Conservation (phyloP, 179 eudicot species). For the Vitellaria paradoxa region DNA sequence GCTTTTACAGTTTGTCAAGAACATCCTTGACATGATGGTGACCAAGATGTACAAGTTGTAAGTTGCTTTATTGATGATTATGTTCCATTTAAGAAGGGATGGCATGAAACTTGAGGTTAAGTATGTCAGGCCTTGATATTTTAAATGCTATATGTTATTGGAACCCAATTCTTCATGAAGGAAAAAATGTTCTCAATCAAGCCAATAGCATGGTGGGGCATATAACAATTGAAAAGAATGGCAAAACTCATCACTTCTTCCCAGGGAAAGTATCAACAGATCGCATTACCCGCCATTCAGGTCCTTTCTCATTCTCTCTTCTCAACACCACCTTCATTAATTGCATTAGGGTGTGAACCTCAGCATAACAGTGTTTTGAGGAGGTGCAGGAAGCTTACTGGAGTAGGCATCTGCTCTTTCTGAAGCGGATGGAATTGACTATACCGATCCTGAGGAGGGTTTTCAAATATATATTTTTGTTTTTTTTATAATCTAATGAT, state of each 20-base stretch:
- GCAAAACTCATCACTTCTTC: constrained; percentile 67
- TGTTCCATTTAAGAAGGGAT: no score
- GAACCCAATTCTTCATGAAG: constrained; percentile 37
- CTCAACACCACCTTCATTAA: neutral
- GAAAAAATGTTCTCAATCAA: constrained; percentile 35
- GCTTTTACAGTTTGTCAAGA: constrained; percentile 73
- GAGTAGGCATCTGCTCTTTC: constrained; percentile 89
- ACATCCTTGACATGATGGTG: constrained; percentile 81
- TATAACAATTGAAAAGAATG: constrained; percentile 88
- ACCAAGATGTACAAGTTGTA: constrained; percentile 71
- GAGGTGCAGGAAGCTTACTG: constrained; percentile 77
- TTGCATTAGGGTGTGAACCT: constrained; percentile 3
- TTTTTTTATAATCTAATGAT: neutral
- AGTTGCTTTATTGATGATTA: constrained; percentile 29
- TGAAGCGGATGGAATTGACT: constrained; percentile 95
- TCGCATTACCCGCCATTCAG: constrained; percentile 79
- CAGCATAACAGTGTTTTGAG: neutral
- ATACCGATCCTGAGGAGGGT: constrained; percentile 95
- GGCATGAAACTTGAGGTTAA: neutral
- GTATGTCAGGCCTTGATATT: neutral
- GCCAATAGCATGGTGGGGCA: constrained; percentile 23
- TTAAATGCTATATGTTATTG: constrained; percentile 14
- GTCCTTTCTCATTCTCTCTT: constrained; percentile 27
- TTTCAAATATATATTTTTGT: constrained; percentile 10
- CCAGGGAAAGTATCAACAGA: constrained; percentile 75